Conservation (phyloP, 331 rosid species). For the Malus hybrid region DNA sequence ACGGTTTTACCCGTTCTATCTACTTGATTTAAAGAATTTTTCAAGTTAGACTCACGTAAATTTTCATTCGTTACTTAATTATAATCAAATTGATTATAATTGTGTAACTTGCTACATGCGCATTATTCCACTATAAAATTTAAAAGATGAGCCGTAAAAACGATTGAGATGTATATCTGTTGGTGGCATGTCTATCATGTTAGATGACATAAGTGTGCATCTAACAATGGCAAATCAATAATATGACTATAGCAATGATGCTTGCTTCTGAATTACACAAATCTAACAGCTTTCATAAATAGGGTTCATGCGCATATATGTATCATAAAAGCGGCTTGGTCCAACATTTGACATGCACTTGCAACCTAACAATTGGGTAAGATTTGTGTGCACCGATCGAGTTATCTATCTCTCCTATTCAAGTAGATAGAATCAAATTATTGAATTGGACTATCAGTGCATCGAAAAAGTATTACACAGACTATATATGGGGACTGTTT, state of each 20-base stretch:
- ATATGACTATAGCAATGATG: background rate
- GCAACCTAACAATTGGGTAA: background rate
- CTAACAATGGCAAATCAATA: background rate
- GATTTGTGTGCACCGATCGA: background rate
- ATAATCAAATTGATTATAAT: too few species aligned
- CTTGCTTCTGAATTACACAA: slow-evolving; percentile 1
- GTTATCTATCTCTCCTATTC: too few species aligned
- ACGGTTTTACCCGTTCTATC: too few species aligned
- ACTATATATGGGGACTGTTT: background rate
- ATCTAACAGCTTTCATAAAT: background rate
- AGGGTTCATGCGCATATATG: background rate
- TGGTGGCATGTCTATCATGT: background rate
- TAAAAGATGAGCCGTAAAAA: background rate
- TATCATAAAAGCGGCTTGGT: background rate
- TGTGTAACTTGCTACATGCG: too few species aligned
- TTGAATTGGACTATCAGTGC: background rate
- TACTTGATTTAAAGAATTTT: too few species aligned
- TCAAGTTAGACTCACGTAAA: too few species aligned
- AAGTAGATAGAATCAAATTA: background rate
- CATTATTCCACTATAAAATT: too few species aligned
- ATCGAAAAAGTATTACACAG: too few species aligned
- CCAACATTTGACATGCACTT: background rate
- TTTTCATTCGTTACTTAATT: too few species aligned
- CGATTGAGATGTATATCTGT: background rate
- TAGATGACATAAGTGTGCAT: background rate